Evolutionary conservation across 108 stramenopile genomes (phyloP).

Genomic region (Cyclotella choctawhatcheeana): DNA sequence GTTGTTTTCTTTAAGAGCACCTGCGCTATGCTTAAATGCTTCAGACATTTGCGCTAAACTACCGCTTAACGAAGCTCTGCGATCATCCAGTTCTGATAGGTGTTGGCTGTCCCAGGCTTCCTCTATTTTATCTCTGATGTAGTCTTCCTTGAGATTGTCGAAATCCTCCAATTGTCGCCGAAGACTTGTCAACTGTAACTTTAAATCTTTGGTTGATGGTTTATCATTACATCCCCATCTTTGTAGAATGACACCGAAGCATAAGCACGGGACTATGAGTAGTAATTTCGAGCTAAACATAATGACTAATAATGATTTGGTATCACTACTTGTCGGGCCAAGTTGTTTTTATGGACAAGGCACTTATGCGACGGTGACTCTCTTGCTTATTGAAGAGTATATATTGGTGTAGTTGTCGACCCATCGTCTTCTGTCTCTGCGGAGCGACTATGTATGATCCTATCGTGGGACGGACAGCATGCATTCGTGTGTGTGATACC

Average conservation of each 20-base stretch:
- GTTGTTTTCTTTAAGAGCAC: not conserved
- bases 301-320: too few species aligned
- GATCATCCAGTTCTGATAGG: not conserved
- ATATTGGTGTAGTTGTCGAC: too few species aligned
- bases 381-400: too few species aligned
- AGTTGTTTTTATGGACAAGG: too few species aligned
- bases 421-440: not conserved
- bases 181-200: not conserved
- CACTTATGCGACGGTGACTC: too few species aligned
- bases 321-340: too few species aligned
- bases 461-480: too few species aligned
- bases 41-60: not conserved
- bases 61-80: not conserved
- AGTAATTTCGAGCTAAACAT: not conserved
- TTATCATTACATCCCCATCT: not conserved
- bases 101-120: conserved; percentile 7
- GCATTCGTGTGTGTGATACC: too few species aligned
- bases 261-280: not conserved
- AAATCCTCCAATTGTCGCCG: not conserved
- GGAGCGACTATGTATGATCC: not conserved
- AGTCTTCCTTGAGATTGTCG: conserved; percentile 9
- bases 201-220: not conserved
- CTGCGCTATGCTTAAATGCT: not conserved
- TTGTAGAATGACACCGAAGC: not conserved
- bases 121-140: conserved; percentile 2